Conservation (phyloP, 495 filamentous ascomycete species). For the Zalerion maritima region DNA sequence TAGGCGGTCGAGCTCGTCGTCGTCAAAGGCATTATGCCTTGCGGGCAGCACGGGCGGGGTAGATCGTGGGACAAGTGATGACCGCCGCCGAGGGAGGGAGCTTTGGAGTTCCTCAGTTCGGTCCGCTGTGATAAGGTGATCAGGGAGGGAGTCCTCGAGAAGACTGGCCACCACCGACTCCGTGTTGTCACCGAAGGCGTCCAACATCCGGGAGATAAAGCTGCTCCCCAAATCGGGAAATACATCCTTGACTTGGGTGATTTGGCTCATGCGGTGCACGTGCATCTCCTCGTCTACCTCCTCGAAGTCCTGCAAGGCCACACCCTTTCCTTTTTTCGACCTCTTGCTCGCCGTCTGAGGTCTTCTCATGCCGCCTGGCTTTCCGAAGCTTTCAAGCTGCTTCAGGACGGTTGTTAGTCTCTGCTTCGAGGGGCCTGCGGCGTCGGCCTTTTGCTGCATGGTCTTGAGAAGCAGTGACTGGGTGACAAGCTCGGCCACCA, state of each 20-base stretch:
- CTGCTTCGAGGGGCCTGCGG: constrained; percentile 18
- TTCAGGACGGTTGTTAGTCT: constrained; percentile 44
- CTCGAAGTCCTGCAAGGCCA: constrained; percentile 29
- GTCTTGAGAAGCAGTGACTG: constrained; percentile 41
- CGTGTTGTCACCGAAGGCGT: constrained; percentile 60
- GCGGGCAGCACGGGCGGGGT: constrained; percentile 24
- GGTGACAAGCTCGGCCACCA: constrained; percentile 49
- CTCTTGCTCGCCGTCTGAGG: constrained; percentile 33
- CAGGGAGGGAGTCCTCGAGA: constrained; percentile 65
- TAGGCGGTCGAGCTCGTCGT: constrained; percentile 70
- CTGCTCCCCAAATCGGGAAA: constrained; percentile 80
- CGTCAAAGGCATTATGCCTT: constrained; percentile 54
- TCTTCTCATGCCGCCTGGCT: constrained; percentile 33
- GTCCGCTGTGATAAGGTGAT: constrained; percentile 40
- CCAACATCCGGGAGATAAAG: constrained; percentile 66
- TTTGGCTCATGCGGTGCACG: constrained; percentile 65
- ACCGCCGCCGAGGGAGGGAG: background rate
- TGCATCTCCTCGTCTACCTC: constrained; percentile 42
- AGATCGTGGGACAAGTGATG: constrained; percentile 20
- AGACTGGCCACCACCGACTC: constrained; percentile 73
- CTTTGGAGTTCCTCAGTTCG: constrained; percentile 38
- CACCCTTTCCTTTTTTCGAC: constrained; percentile 56
- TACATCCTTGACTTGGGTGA: constrained; percentile 80
- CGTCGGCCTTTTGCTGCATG: constrained; percentile 29
- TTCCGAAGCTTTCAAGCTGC: constrained; percentile 39